These are phyloP conservation scores for Baudoinia panamericana DNA, from an alignment of 495 filamentous ascomycete genomes.

Conservation along the genomic window DNA sequence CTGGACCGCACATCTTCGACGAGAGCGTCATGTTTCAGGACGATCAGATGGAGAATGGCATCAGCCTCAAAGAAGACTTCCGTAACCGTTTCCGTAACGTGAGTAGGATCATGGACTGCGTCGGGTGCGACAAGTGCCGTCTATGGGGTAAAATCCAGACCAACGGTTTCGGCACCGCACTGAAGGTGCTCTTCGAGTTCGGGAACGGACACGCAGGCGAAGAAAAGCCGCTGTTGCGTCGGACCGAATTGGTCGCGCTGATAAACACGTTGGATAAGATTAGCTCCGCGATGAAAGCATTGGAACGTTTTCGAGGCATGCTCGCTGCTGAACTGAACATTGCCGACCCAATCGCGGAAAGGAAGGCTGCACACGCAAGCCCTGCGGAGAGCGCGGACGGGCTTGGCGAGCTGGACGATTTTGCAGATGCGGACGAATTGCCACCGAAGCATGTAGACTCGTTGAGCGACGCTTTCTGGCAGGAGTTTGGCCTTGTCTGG, in stretches of 20 bases:
- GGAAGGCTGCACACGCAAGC: conserved; percentile 22
- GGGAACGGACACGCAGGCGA: conserved; percentile 45
- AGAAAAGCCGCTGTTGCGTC: conserved; percentile 60
- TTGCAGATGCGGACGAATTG: conserved; percentile 29
- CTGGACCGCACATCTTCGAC: conserved; percentile 72
- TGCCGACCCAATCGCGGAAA: not conserved
- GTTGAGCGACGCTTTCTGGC: conserved; percentile 44
- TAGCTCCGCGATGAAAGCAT: conserved; percentile 59
- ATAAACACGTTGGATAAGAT: conserved; percentile 88
- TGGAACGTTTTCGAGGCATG: conserved; percentile 60
- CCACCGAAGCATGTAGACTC: conserved; percentile 25
- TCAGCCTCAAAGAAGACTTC: conserved; percentile 83
- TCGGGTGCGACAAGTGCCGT: conserved; percentile 95
- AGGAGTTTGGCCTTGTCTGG: conserved; percentile 50
- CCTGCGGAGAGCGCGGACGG: conserved; percentile 27
- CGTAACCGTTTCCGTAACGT: conserved; percentile 94
- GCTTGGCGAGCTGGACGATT: conserved; percentile 31
- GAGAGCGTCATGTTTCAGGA: conserved; percentile 87
- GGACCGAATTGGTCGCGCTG: conserved; percentile 85
- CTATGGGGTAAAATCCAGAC: conserved; percentile 98
- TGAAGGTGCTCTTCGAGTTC: conserved; percentile 94
- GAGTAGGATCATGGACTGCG: conserved; percentile 92
- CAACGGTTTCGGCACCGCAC: conserved; percentile 81
- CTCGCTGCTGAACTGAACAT: conserved; percentile 28
- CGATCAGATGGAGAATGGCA: conserved; percentile 40